Evolutionary conservation across 495 filamentous ascomycete genomes (phyloP).

Genomic region (Penicillium bialowiezense): DNA sequence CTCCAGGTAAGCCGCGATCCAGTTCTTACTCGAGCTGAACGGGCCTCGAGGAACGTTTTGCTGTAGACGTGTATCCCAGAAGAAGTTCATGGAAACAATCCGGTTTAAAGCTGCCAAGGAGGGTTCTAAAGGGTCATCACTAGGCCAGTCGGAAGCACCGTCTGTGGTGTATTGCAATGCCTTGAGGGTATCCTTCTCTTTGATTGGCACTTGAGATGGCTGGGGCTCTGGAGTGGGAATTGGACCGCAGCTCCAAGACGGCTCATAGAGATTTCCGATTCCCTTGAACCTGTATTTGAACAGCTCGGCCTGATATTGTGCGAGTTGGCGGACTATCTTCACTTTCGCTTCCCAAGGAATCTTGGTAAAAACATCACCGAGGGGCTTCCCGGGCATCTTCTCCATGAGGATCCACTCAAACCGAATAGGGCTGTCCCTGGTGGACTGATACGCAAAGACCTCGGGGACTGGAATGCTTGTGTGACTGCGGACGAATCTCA

Average conservation of each 20-base stretch:
- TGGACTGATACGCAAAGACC: background rate
- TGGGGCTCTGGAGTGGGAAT: background rate
- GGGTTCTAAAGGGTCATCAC: too few relatives aligned
- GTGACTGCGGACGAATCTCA: background rate
- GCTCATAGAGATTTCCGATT: background rate
- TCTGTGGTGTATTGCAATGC: too few relatives aligned
- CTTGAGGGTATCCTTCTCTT: background rate
- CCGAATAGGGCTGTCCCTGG: background rate
- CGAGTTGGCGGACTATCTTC: background rate
- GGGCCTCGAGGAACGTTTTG: background rate
- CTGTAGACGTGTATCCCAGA: background rate
- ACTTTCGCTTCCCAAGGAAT: background rate
- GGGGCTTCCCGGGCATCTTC: background rate
- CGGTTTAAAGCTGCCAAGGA: background rate
- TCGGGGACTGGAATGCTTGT: background rate
- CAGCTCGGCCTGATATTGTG: background rate
- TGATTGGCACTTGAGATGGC: too few relatives aligned
- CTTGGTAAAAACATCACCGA: background rate
- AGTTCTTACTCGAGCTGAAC: background rate
- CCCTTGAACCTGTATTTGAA: background rate
- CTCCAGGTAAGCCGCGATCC: background rate
- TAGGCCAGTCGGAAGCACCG: too few relatives aligned
- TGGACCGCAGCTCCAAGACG: too few relatives aligned
- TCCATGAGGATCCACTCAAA: background rate
- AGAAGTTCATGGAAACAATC: background rate